Conservation (phyloP, 2,329 filamentous ascomycete genomes). For the Tolypocladium amazonense region DNA sequence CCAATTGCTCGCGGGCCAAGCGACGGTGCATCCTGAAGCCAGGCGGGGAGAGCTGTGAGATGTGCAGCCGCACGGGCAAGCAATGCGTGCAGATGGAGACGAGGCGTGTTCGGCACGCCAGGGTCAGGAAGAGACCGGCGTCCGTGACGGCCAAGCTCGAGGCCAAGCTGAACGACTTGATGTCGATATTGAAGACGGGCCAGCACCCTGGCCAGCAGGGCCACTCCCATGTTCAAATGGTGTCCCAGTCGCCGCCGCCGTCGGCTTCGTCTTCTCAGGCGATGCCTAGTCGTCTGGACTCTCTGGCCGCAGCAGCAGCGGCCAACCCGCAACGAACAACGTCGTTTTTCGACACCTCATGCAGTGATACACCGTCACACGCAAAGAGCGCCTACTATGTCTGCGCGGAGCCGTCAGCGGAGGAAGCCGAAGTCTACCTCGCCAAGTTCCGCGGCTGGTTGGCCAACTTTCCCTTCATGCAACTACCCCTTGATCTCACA, state of each 20-base stretch:
- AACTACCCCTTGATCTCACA: slow-evolving; percentile 24
- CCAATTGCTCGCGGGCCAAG: slow-evolving; percentile 35
- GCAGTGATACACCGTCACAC: neutral
- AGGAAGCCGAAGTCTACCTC: slow-evolving; percentile 28
- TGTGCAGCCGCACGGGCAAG: slow-evolving; percentile 35
- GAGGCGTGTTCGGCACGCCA: slow-evolving; percentile 23
- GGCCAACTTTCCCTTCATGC: slow-evolving; percentile 32
- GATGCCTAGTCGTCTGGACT: slow-evolving; percentile 21
- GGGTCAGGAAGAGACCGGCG: slow-evolving; percentile 12
- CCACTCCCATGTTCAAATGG: neutral
- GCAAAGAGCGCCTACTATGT: slow-evolving; percentile 5
- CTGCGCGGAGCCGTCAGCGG: slow-evolving; percentile 18
- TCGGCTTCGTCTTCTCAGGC: slow-evolving; percentile 4
- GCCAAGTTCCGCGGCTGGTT: slow-evolving; percentile 30
- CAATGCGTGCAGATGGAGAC: slow-evolving; percentile 33
- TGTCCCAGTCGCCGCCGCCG: slow-evolving; percentile 2
- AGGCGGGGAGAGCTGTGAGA: slow-evolving; percentile 23
- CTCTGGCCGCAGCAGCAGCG: slow-evolving; percentile 24
- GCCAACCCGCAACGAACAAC: neutral
- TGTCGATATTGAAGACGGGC: slow-evolving; percentile 29
- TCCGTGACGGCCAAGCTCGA: slow-evolving; percentile 34
- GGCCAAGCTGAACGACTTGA: slow-evolving; percentile 38
- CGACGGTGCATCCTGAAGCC: slow-evolving; percentile 34
- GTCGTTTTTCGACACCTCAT: neutral
- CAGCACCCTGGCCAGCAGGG: slow-evolving; percentile 7